phyloP scores from a whole-genome alignment of 78 protist genomes.

The Dictyostelium capitatum region DNA sequence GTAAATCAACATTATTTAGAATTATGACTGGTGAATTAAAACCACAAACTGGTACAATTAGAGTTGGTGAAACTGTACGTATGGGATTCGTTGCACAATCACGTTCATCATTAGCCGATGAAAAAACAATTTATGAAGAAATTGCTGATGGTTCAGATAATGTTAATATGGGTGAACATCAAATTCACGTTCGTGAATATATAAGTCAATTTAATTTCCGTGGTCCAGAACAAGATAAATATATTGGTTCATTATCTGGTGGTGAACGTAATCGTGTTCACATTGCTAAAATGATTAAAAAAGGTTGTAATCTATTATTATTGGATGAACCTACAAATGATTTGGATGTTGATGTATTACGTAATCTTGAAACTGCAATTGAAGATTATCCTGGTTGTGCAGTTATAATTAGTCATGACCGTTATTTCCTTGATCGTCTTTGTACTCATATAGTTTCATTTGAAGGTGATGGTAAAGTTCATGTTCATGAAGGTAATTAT shows the following conservation, averaged over 20 bases:
- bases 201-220: conserved; percentile 72
- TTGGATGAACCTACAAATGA: conserved; percentile 92
- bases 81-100: conserved; percentile 74
- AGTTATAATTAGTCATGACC: conserved; percentile 83
- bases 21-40: conserved; percentile 48
- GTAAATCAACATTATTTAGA: conserved; percentile 85
- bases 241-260: conserved; percentile 66
- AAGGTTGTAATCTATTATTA: conserved; percentile 82
- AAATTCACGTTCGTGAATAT: conserved; percentile 57
- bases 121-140: conserved; percentile 53
- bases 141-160: conserved; percentile 53
- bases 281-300: conserved; percentile 85
- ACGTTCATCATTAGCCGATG: conserved; percentile 46
- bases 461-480: conserved; percentile 78
- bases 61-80: conserved; percentile 70
- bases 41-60: conserved; percentile 46
- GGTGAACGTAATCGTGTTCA: conserved; percentile 91
- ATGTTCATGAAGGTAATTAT: conserved; percentile 58
- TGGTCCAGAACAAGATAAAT: conserved; percentile 84
- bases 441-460: conserved; percentile 86
- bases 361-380: conserved; percentile 83
- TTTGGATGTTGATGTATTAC: conserved; percentile 88
- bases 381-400: conserved; percentile 85
- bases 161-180: conserved; percentile 44
- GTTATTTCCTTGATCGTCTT: conserved; percentile 89